Evolutionary conservation across 495 filamentous ascomycete genomes (phyloP).

Genomic region (Xylaria palmicola): DNA sequence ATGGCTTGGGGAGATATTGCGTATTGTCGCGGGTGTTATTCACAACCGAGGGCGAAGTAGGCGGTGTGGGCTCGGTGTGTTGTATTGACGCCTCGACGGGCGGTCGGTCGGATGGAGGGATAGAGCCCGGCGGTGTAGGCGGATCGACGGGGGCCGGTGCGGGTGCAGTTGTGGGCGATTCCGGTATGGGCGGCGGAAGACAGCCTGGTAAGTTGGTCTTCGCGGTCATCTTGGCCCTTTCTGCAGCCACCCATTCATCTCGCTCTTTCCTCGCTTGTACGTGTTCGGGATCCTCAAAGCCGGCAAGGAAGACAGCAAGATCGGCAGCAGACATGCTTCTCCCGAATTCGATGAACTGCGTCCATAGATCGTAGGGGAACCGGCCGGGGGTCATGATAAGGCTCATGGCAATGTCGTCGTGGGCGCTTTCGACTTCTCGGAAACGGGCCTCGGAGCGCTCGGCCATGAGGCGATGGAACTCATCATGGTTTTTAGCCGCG

Average conservation of each 20-base stretch:
- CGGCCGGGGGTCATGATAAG: neutral
- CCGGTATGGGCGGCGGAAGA: neutral
- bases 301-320: neutral
- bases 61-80: neutral
- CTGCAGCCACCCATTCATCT: neutral
- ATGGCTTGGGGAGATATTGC: neutral
- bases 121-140: neutral
- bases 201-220: neutral
- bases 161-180: neutral
- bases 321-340: neutral
- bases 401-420: neutral
- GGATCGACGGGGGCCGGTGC: neutral
- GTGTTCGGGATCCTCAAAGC: neutral
- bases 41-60: neutral
- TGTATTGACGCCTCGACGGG: neutral
- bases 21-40: neutral
- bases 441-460: neutral
- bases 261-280: neutral
- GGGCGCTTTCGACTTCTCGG: neutral
- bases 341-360: neutral
- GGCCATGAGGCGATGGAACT: neutral
- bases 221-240: neutral
- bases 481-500: neutral
- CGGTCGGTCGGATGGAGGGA: neutral
- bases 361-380: neutral